Evolutionary conservation across 2,329 filamentous ascomycete species (phyloP), one percentile per base, ranked within the genome.

Genomic region (Trichophaea hybrida): DNA sequence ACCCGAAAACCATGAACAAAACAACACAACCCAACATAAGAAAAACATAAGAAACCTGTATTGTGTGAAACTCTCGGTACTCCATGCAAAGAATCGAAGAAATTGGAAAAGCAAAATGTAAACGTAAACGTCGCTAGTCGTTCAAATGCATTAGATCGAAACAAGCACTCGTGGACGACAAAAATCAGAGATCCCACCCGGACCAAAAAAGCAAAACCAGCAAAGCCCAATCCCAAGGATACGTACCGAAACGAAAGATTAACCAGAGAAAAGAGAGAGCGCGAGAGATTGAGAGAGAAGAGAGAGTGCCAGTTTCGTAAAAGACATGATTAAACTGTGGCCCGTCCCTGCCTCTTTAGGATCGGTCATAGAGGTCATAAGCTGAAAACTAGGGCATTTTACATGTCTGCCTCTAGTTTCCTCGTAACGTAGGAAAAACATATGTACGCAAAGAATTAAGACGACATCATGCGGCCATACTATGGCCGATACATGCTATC

Each of bases 401-500:
- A 43, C 38, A 43, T 43, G 10, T 43, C 38, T 12, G 38, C 38
- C 38, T 43, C 10, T 10, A 43, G 38, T 15, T 43, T 24, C 24
- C 10, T 43, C 38, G 10, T 43, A 43, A 43, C 10, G 38, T 15
- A 49, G 13, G 44, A 15, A 49, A 49, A 17, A 49, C 7, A 53
- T 53, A 53, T 53, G 32, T 53, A 53, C 50, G 50, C 24, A 34
- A 34, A 53, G 10, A 53, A 33, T 12, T n/a, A 53, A 37, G 10
- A 10, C 17, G 32, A 32, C 31, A 37, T n/a, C 8, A 34, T 24
- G 24, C 15, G 2, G n/a, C 31, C 13, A 34, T 24, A n/a, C 44
- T 55, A 65, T 53, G 64, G 64, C 35, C 64, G 63, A 56, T 63
- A 66, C 64, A 66, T 66, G 46, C 63, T 65, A 59, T 66, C 64